Percentiles rank a stretch among this genome's conserved stretches.
Conservation (phyloP, 2,329 filamentous ascomycete species). For the Stemphylium vesicarium region DNA sequence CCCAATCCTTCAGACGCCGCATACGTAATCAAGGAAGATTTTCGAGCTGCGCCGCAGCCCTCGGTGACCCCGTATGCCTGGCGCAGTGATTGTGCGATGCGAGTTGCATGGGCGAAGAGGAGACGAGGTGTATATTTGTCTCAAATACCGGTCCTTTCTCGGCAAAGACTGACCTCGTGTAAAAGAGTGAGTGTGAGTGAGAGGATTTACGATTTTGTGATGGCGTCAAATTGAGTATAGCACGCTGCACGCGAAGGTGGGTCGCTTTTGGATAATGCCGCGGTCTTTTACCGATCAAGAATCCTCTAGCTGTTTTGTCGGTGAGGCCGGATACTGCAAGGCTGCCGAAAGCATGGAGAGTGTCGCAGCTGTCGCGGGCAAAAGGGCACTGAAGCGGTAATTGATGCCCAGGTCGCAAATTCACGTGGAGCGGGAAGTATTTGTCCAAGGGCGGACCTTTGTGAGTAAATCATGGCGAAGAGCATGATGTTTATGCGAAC, state of each 20-base stretch:
- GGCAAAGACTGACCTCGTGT: not conserved
- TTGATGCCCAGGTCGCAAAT: too few relatives aligned
- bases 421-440: not conserved
- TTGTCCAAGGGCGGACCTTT: not conserved
- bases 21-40: conserved; percentile 5
- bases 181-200: not conserved
- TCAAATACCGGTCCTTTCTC: not conserved
- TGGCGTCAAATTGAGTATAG: conserved; percentile 3
- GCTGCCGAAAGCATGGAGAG: not conserved
- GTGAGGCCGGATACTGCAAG: not conserved
- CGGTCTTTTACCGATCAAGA: conserved; percentile 4
- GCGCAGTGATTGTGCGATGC: not conserved
- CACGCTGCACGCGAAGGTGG: conserved; percentile 5
- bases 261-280: conserved; percentile 3
- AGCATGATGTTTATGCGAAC: not conserved
- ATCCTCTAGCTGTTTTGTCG: conserved; percentile 9
- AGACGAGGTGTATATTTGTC: not conserved
- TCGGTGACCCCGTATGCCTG: not conserved
- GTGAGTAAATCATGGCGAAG: not conserved
- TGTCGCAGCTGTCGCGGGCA: too few relatives aligned
- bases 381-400: too few relatives aligned
- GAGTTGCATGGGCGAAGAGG: not conserved
- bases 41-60: conserved; percentile 15
- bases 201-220: conserved; percentile 2
- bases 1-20: conserved; percentile 6